Evolutionary conservation across 2,329 filamentous ascomycete species (phyloP).

Genomic region (Hypoxylon sp.): DNA sequence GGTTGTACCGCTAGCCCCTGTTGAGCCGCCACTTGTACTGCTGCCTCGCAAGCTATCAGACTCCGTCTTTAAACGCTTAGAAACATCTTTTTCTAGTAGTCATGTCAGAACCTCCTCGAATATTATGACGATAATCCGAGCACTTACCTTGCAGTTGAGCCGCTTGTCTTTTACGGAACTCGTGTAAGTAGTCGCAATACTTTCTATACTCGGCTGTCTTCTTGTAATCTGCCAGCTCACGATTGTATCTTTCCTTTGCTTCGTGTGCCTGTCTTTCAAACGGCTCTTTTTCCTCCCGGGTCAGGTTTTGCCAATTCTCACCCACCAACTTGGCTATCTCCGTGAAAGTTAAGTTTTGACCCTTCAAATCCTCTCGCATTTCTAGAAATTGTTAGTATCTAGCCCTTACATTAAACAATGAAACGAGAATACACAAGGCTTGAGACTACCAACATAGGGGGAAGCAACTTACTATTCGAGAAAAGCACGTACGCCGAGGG

Average conservation of each 20-base stretch:
- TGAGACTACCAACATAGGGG: neutral
- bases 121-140: constrained; percentile 20
- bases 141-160: constrained; percentile 67
- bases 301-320: constrained; percentile 83
- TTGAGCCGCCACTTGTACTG: constrained; percentile 60
- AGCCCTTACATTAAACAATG: neutral
- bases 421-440: neutral
- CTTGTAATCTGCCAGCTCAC: constrained; percentile 81
- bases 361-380: constrained; percentile 83
- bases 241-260: constrained; percentile 83
- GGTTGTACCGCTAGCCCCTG: constrained; percentile 57
- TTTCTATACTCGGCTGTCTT: constrained; percentile 78
- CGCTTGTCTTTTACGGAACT: constrained; percentile 82
- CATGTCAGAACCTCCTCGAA: constrained; percentile 37
- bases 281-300: constrained; percentile 75
- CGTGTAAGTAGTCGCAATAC: constrained; percentile 79
- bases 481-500: constrained; percentile 89
- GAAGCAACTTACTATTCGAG: constrained; percentile 77
- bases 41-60: constrained; percentile 56
- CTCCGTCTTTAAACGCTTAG: constrained; percentile 67
- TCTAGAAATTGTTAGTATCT: constrained; percentile 60
- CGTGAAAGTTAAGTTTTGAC: constrained; percentile 82
- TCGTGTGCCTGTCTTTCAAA: constrained; percentile 80
- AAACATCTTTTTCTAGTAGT: constrained; percentile 62
- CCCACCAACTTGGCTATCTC: constrained; percentile 87